Evolutionary conservation across 2,329 filamentous ascomycete species (phyloP).

Genomic region (Zasmidium cellare): DNA sequence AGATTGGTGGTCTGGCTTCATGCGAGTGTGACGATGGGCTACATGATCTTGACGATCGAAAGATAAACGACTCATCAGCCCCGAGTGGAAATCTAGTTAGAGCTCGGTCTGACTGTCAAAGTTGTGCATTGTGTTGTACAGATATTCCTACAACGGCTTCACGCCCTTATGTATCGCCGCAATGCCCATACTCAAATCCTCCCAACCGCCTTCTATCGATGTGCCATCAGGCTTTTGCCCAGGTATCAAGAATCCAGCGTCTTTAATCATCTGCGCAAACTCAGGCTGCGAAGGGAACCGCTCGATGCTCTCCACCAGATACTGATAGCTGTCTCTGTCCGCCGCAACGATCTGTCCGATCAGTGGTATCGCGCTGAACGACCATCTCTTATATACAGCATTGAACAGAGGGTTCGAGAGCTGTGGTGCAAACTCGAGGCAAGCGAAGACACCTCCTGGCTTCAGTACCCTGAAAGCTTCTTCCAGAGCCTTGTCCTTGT

Average conservation of each 20-base stretch:
- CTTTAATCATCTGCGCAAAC: slow-evolving; percentile 79
- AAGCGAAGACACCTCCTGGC: slow-evolving; percentile 94
- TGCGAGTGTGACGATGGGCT: no score
- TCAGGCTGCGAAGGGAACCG: slow-evolving; percentile 82
- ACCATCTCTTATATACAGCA: slow-evolving; percentile 90
- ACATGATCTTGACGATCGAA: no score
- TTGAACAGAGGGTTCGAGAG: slow-evolving; percentile 78
- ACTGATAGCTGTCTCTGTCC: slow-evolving; percentile 95
- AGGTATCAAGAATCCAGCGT: slow-evolving; percentile 82
- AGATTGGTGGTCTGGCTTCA: background rate
- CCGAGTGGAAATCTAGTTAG: no score
- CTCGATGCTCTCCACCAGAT: slow-evolving; percentile 97
- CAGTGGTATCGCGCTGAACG: slow-evolving; percentile 87
- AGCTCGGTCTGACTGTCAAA: no score
- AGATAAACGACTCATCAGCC: no score
- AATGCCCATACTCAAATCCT: slow-evolving; percentile 88
- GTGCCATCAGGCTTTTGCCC: slow-evolving; percentile 44
- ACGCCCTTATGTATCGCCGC: slow-evolving; percentile 96
- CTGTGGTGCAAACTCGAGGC: slow-evolving; percentile 84
- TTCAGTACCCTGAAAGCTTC: slow-evolving; percentile 88
- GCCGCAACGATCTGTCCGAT: slow-evolving; percentile 94
- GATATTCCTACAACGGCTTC: slow-evolving; percentile 59
- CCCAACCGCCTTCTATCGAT: slow-evolving; percentile 65
- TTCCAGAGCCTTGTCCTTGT: slow-evolving; percentile 77
- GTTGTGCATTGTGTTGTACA: no score